Evolutionary conservation across 2,329 filamentous ascomycete genomes (phyloP).

Genomic region (Neoascochyta sp.): DNA sequence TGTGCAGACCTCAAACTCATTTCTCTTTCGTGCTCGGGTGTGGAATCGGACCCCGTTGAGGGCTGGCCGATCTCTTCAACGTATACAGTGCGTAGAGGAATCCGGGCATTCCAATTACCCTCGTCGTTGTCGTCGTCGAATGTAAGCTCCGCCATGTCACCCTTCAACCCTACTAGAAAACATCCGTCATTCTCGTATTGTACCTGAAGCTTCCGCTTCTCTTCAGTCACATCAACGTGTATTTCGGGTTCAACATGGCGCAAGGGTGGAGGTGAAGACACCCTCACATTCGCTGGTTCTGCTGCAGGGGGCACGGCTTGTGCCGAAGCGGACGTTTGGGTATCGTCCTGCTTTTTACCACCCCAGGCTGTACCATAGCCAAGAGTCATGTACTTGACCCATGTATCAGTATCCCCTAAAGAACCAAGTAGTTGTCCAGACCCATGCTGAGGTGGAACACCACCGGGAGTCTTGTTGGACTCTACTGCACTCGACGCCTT

Average conservation of each 20-base stretch:
- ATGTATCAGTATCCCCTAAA: constrained; percentile 45
- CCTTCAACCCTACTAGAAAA: constrained; percentile 67
- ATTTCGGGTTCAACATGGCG: constrained; percentile 37
- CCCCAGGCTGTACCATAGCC: constrained; percentile 45
- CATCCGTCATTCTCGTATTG: constrained; percentile 47
- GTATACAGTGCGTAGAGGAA: constrained; percentile 62
- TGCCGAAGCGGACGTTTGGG: constrained; percentile 1
- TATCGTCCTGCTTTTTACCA: constrained; percentile 15
- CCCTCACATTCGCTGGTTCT: constrained; percentile 1
- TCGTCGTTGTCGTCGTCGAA: constrained; percentile 44
- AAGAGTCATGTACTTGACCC: constrained; percentile 51
- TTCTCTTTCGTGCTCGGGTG: constrained; percentile 18
- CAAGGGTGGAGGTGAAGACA: constrained; percentile 26
- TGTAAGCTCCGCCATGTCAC: constrained; percentile 55
- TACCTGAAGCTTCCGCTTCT: constrained; percentile 56
- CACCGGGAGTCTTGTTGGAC: constrained; percentile 9
- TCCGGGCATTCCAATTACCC: constrained; percentile 46
- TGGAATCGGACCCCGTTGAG: constrained; percentile 12
- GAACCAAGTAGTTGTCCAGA: constrained; percentile 33
- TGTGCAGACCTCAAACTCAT: constrained; percentile 7
- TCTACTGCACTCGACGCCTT: constrained; percentile 41
- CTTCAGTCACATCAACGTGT: constrained; percentile 51
- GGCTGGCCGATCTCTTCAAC: constrained; percentile 56
- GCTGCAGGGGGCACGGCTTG: constrained; percentile 1
- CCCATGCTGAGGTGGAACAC: constrained; percentile 13